A percentile compares a stretch with the other conserved stretches of the same genome.
Conservation (phyloP, 495 filamentous ascomycete genomes). For the Symbiotaphrina buchneri region DNA sequence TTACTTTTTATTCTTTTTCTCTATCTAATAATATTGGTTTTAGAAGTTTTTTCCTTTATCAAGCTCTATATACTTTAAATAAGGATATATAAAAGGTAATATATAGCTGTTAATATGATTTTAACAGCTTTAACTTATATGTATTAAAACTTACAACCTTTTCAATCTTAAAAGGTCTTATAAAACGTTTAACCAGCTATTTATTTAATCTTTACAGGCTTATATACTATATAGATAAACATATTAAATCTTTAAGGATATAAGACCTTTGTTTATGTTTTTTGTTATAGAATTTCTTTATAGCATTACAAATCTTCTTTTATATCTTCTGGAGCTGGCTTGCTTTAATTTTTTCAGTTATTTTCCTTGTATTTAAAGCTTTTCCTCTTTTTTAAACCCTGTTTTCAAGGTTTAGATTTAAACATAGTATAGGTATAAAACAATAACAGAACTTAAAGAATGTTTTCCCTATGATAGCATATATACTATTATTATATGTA, state of each 20-base stretch:
- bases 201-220: not conserved
- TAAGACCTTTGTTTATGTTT: not conserved
- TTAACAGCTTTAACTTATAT: not conserved
- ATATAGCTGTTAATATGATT: not conserved
- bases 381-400: too few species aligned
- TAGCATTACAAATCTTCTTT: not conserved
- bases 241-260: not conserved
- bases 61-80: not conserved
- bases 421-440: not conserved
- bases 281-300: not conserved
- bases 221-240: not conserved
- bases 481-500: conserved; percentile 7
- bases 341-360: not conserved
- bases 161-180: conserved; percentile 1
- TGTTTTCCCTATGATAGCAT: not conserved
- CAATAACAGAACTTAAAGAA: not conserved
- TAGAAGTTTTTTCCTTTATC: not conserved
- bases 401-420: not conserved
- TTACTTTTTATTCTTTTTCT: not conserved
- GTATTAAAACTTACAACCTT: not conserved
- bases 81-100: not conserved
- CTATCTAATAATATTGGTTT: not conserved
- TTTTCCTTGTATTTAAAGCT: not conserved
- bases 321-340: not conserved
- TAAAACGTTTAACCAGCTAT: conserved; percentile 1